phyloP scores from a whole-genome alignment of 306 rosid genomes.

The Leucaena leucocephala region DNA sequence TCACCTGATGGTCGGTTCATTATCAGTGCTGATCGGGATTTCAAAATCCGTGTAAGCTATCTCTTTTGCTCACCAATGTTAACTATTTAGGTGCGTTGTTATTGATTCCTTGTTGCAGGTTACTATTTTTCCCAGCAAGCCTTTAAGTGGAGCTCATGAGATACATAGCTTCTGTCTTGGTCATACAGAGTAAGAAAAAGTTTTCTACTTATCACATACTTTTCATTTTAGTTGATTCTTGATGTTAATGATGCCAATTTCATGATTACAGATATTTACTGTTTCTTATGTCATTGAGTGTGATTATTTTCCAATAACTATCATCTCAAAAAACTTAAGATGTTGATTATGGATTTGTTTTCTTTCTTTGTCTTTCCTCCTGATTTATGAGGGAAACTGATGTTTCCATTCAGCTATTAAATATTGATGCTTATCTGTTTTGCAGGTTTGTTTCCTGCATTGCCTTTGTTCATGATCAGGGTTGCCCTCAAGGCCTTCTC shows the following conservation, averaged over 20 bases:
- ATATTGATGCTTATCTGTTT: slow-evolving; percentile 29
- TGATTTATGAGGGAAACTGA: slow-evolving; percentile 28
- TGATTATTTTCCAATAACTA: slow-evolving; percentile 19
- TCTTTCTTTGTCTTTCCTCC: slow-evolving; percentile 8
- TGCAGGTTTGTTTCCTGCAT: slow-evolving; percentile 85
- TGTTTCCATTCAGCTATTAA: slow-evolving; percentile 12
- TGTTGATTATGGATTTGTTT: background rate
- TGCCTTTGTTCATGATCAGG: slow-evolving; percentile 61
- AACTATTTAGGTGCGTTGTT: slow-evolving; percentile 7
- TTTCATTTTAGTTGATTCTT: background rate
- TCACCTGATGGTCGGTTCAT: slow-evolving; percentile 74
- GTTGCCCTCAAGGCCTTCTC: slow-evolving; percentile 64
- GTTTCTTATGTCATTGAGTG: background rate
- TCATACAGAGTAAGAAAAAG: slow-evolving; percentile 78
- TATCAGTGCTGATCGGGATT: slow-evolving; percentile 90
- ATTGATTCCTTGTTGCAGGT: slow-evolving; percentile 51
- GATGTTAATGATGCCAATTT: slow-evolving; percentile 2
- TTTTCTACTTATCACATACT: slow-evolving; percentile 7
- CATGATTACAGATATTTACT: background rate
- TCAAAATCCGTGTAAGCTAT: slow-evolving; percentile 80
- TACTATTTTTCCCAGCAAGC: slow-evolving; percentile 69
- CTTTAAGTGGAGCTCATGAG: slow-evolving; percentile 78
- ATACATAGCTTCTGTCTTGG: slow-evolving; percentile 92
- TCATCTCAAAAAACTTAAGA: background rate
- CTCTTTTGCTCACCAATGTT: background rate